Base-by-base conservation (phyloP, 805 yeast species). In the Metahyphopichia silvanorum region DNA sequence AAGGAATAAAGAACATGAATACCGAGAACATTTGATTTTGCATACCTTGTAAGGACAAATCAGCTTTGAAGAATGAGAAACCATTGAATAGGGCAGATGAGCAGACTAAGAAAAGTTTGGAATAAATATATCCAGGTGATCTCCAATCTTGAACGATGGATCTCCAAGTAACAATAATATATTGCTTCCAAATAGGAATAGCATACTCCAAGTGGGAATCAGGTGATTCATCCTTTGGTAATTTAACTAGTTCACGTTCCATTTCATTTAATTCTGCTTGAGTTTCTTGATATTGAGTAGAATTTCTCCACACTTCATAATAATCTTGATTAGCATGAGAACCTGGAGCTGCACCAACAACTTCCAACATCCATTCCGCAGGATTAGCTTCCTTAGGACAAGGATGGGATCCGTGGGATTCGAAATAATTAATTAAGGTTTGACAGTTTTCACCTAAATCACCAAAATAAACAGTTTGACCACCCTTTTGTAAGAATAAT, bases 291-390 rank as follows among this genome's bases (percentile, higher is more conserved):
- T 73, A 75, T 53, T 86, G 88, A 1, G 58, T 57, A 22, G 95
- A 85, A 29, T 71, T 69, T 54, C 73, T 59, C 96, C 96, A 86
- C 30, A 82, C 86, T 49, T 83, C 81, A 49, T 76, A 69, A 49
- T 80, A 83, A 55, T 83, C 85, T 57, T 79, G 84, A 29, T 68
- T 67, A 13, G 87, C 84, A 45, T 77, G 81, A 21, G 86, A 76
- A 33, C 87, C 88, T 5, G 88, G 88, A 21, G 88, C 87, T 33
- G 88, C 88, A 49, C 89, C 88, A 47, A 82, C 82, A 42, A 80
- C 84, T 41, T 83, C 83, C 59, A 87, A 67, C 95, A 87, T 87
- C 93, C 94, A 87, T 63, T 86, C 95, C 10, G 66, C 66, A 6
- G 67, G 66, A 39, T 60, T 60, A 6, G 66, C 62, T 43, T 58